Conservation (phyloP, 2,329 filamentous ascomycete species). For the Pezicula carpinea region DNA sequence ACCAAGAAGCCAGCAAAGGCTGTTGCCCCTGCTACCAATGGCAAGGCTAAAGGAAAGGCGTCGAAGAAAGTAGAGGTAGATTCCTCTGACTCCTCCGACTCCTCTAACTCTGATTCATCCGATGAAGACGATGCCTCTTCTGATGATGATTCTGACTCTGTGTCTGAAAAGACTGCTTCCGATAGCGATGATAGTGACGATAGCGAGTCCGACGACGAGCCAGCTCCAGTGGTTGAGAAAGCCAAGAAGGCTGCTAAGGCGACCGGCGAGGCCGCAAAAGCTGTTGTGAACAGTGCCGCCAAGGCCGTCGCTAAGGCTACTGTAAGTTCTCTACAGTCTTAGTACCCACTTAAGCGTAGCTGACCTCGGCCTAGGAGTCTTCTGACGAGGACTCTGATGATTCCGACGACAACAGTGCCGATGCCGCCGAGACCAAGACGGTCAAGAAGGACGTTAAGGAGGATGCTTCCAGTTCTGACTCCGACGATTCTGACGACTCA, state of each 20-base stretch:
- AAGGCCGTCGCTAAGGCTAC: conserved; percentile 25
- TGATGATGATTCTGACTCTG: conserved; percentile 18
- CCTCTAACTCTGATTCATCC: conserved; percentile 22
- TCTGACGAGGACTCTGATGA: conserved; percentile 17
- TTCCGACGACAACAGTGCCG: conserved; percentile 14
- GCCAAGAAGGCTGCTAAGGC: conserved; percentile 19
- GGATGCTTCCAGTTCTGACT: conserved; percentile 19
- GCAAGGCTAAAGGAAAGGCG: conserved; percentile 32
- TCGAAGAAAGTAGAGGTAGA: conserved; percentile 31
- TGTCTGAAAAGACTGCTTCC: conserved; percentile 22
- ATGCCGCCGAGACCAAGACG: conserved; percentile 2
- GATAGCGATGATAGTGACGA: conserved; percentile 26
- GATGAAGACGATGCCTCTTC: conserved; percentile 11
- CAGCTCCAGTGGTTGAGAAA: conserved; percentile 10
- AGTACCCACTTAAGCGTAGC: conserved; percentile 3
- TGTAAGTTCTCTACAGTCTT: conserved; percentile 20
- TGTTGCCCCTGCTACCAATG: conserved; percentile 16
- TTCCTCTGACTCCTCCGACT: conserved; percentile 32
- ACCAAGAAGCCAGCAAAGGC: conserved; percentile 24
- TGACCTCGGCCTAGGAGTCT: conserved; percentile 13
- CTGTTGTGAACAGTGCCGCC: conserved; percentile 24
- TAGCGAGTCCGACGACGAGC: conserved; percentile 24
- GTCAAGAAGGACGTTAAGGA: conserved; percentile 10
- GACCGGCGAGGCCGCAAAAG: conserved; percentile 18
- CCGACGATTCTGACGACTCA: conserved; percentile 7